phyloP scores from a whole-genome alignment of 108 stramenopile species.

The Fragilariopsis cylindrus region DNA sequence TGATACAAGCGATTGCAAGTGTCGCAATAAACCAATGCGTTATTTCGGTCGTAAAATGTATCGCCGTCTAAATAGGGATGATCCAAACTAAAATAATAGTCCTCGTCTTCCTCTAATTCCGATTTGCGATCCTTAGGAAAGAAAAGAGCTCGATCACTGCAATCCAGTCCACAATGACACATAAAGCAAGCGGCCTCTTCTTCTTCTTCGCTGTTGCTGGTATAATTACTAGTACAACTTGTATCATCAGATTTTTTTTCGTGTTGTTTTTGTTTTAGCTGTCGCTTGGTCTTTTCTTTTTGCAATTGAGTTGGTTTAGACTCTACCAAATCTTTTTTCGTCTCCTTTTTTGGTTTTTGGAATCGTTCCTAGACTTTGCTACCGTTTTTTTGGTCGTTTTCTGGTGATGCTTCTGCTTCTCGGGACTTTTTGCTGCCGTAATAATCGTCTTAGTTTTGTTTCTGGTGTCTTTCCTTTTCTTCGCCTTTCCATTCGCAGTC shows the following conservation, averaged over 20 bases:
- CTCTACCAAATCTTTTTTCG: not conserved
- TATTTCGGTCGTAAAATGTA: conserved; percentile 65
- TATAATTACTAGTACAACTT: not conserved
- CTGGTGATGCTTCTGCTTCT: too few species aligned
- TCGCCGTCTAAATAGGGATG: conserved; percentile 58
- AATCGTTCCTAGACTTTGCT: not conserved
- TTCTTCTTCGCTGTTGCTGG: conserved; percentile 24
- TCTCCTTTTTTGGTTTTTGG: not conserved
- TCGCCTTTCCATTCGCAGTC: not conserved
- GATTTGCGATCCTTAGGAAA: conserved; percentile 49
- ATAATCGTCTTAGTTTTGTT: not conserved
- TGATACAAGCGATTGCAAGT: conserved; percentile 82
- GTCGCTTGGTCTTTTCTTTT: not conserved
- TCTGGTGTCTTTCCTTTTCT: not conserved
- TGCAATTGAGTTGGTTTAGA: not conserved
- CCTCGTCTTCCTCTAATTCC: conserved; percentile 43
- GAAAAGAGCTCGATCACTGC: conserved; percentile 61
- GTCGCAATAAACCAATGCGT: conserved; percentile 81
- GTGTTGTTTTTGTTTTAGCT: conserved; percentile 2
- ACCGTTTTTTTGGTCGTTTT: not conserved
- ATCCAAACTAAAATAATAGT: conserved; percentile 39
- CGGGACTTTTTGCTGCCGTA: too few species aligned
- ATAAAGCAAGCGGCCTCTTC: conserved; percentile 73
- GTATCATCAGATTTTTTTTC: not conserved
- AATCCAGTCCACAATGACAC: conserved; percentile 83